These are phyloP conservation scores for Massarina eburnea DNA, from an alignment of 2,329 filamentous ascomycete species.

Conservation along the genomic window DNA sequence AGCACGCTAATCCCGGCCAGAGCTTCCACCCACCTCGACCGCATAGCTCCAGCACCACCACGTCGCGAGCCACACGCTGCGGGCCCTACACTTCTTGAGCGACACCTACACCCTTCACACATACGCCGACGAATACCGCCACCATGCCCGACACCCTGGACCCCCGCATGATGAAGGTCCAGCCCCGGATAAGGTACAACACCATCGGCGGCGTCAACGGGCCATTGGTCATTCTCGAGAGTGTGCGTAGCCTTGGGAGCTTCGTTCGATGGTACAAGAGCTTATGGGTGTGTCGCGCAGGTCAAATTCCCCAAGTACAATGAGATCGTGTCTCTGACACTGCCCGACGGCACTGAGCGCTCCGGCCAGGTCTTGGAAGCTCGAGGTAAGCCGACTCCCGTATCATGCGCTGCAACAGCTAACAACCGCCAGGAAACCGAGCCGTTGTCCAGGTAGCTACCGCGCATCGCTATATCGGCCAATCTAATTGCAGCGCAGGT, in stretches of 20 bases:
- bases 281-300: constrained; percentile 50
- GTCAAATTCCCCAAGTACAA: constrained; percentile 98
- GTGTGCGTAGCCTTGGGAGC: constrained; percentile 61
- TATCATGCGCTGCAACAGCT: constrained; percentile 35
- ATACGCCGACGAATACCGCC: constrained; percentile 26
- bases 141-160: constrained; percentile 45
- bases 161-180: constrained; percentile 59
- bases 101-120: constrained; percentile 8
- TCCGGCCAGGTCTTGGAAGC: constrained; percentile 97
- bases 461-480: background rate
- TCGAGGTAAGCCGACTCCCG: constrained; percentile 70
- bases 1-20: constrained; percentile 19
- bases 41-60: constrained; percentile 26
- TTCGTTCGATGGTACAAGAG: constrained; percentile 9
- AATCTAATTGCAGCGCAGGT: constrained; percentile 61
- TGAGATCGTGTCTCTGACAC: constrained; percentile 94
- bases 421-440: constrained; percentile 68
- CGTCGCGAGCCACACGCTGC: constrained; percentile 17
- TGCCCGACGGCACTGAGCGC: constrained; percentile 91
- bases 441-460: constrained; percentile 84
- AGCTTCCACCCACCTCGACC: constrained; percentile 33
- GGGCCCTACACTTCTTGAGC: constrained; percentile 20
- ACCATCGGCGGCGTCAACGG: constrained; percentile 98
- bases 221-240: constrained; percentile 94
- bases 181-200: constrained; percentile 87